These are phyloP conservation scores for Xerocomus nothofagi DNA, from an alignment of 1,284 basidiomycete genomes.

Conservation along the genomic window DNA sequence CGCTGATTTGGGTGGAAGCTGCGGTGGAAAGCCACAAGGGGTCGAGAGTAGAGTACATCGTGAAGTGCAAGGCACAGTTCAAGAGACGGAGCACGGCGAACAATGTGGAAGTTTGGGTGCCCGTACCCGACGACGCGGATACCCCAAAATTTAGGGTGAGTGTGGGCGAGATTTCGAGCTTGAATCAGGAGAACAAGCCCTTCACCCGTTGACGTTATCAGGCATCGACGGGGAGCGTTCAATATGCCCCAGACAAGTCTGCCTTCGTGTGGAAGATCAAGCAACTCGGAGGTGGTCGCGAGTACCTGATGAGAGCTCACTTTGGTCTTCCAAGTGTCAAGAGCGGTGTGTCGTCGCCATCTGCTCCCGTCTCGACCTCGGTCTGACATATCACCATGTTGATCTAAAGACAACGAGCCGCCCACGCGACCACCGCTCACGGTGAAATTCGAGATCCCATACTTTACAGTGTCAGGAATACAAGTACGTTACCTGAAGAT, in stretches of 20 bases:
- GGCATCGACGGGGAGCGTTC: conserved; percentile 90
- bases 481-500: conserved; percentile 97
- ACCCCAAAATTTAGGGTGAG: conserved; percentile 93
- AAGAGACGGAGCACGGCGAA: conserved; percentile 96
- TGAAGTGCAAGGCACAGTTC: conserved; percentile 98
- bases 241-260: conserved; percentile 94
- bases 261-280: conserved; percentile 99
- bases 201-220: conserved; percentile 30
- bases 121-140: conserved; percentile 98
- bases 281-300: conserved; percentile 87
- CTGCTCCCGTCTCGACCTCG: neutral
- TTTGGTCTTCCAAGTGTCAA: conserved; percentile 91
- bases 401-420: conserved; percentile 15
- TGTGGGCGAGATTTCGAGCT: conserved; percentile 6
- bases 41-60: conserved; percentile 95
- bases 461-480: conserved; percentile 96
- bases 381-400: neutral
- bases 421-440: conserved; percentile 88
- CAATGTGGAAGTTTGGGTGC: conserved; percentile 98
- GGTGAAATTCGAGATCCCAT: conserved; percentile 97
- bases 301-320: conserved; percentile 95
- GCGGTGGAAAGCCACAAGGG: conserved; percentile 94
- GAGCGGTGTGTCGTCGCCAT: conserved; percentile 56
- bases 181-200: neutral
- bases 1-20: conserved; percentile 97